Conservation (phyloP, 129 eudicot species). For the Artemisia annua region DNA sequence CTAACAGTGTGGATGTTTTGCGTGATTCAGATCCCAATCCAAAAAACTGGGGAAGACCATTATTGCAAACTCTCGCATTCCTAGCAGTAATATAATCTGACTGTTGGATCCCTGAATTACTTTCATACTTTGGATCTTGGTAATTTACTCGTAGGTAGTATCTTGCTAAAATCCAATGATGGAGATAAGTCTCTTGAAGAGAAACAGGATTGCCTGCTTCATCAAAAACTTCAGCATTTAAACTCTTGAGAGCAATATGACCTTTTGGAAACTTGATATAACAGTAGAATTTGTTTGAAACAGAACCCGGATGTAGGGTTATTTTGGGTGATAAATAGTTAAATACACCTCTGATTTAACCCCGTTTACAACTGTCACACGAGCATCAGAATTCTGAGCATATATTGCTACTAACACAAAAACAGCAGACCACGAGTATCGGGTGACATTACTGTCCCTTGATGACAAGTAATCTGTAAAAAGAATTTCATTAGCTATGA, state of each 20-base stretch:
- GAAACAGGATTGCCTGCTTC: slow-evolving; percentile 48
- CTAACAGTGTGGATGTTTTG: slow-evolving; percentile 59
- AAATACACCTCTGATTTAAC: slow-evolving; percentile 46
- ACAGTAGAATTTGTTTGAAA: slow-evolving; percentile 36
- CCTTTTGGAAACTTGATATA: slow-evolving; percentile 51
- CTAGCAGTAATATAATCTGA: slow-evolving; percentile 25
- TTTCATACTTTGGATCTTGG: background rate
- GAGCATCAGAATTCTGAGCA: too few species aligned
- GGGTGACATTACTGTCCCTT: too few species aligned
- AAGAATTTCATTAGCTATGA: too few species aligned
- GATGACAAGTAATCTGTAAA: too few species aligned
- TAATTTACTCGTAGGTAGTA: slow-evolving; percentile 19
- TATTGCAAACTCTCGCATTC: slow-evolving; percentile 51
- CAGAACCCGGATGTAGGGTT: slow-evolving; percentile 47
- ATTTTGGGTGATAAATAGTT: slow-evolving; percentile 49
- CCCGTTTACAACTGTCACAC: too few species aligned
- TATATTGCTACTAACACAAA: too few species aligned
- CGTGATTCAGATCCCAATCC: slow-evolving; percentile 77
- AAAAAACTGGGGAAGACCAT: slow-evolving; percentile 52
- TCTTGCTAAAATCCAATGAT: slow-evolving; percentile 49
- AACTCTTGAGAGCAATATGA: slow-evolving; percentile 56
- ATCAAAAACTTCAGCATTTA: slow-evolving; percentile 64
- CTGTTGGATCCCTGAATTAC: slow-evolving; percentile 17
- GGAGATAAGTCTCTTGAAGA: slow-evolving; percentile 55
- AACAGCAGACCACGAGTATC: too few species aligned